These are phyloP conservation scores for Termitomyces sp. DNA, from an alignment of 768 basidiomycete genomes.

Conservation along the genomic window DNA sequence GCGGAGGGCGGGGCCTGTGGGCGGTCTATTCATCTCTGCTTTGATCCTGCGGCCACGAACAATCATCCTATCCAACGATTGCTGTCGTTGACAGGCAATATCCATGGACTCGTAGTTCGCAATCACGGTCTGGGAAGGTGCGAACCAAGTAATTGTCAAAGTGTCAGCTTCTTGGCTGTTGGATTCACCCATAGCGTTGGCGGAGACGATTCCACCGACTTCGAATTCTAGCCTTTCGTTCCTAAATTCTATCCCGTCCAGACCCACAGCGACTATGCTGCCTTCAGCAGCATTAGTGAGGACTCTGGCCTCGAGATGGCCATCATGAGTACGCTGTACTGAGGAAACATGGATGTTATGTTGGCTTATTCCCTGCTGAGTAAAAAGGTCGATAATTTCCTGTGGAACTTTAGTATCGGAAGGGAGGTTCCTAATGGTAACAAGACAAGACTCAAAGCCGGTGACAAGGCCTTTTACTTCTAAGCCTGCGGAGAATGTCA, in stretches of 20 bases:
- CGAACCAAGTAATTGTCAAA: constrained; percentile 46
- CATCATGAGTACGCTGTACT: constrained; percentile 21
- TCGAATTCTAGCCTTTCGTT: constrained; percentile 37
- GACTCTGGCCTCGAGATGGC: constrained; percentile 34
- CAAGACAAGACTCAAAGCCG: constrained; percentile 47
- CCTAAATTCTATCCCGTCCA: constrained; percentile 46
- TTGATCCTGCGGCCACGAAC: constrained; percentile 40
- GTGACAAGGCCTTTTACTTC: constrained; percentile 37
- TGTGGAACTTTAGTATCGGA: constrained; percentile 23
- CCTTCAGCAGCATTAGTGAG: constrained; percentile 37
- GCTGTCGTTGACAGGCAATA: constrained; percentile 28
- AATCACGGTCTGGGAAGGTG: constrained; percentile 40
- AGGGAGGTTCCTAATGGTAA: constrained; percentile 43
- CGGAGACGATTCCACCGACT: constrained; percentile 30
- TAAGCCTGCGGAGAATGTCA: constrained; percentile 46
- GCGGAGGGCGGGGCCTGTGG: constrained; percentile 21
- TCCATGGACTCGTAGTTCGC: constrained; percentile 33
- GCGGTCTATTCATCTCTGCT: constrained; percentile 37
- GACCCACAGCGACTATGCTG: constrained; percentile 31
- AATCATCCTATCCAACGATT: constrained; percentile 28
- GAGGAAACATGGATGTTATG: constrained; percentile 27
- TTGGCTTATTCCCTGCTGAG: constrained; percentile 34
- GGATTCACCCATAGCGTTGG: constrained; percentile 36
- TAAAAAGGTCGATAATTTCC: constrained; percentile 39
- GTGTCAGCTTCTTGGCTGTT: constrained; percentile 27